Conservation (phyloP, 495 filamentous ascomycete species). For the Penicillium robsamsonii region DNA sequence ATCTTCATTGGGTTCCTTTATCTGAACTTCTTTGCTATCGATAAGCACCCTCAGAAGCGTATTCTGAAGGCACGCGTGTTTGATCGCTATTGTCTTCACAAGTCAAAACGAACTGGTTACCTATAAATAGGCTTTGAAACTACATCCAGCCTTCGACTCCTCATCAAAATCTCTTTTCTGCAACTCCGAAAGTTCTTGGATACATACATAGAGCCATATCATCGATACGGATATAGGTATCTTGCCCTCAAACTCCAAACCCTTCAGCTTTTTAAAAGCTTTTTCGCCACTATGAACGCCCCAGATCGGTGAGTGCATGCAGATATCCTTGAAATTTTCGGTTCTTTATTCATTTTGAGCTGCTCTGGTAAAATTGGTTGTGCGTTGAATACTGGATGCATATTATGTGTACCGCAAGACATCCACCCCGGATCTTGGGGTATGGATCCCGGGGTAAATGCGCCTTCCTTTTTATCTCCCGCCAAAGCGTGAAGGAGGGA, state of each 20-base stretch:
- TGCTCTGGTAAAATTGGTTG: slow-evolving; percentile 2
- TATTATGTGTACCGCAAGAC: neutral
- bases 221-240: neutral
- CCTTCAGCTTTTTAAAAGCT: neutral
- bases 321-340: neutral
- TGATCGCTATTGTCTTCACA: neutral
- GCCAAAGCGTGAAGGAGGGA: neutral
- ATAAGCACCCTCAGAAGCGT: neutral
- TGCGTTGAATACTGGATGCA: neutral
- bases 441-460: neutral
- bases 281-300: slow-evolving; percentile 62
- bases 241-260: neutral
- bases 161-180: neutral
- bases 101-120: neutral
- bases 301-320: slow-evolving; percentile 58
- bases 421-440: neutral
- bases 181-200: neutral
- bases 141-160: neutral
- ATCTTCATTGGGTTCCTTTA: neutral
- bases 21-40: neutral
- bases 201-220: neutral
- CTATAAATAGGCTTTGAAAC: neutral
- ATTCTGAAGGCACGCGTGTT: neutral
- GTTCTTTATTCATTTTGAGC: slow-evolving; percentile 7
- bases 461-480: neutral